A percentile compares a stretch with the other conserved stretches of the same genome.
Evolutionary conservation across 2,329 filamentous ascomycete species (phyloP).

Genomic region (Triangularia setosa): DNA sequence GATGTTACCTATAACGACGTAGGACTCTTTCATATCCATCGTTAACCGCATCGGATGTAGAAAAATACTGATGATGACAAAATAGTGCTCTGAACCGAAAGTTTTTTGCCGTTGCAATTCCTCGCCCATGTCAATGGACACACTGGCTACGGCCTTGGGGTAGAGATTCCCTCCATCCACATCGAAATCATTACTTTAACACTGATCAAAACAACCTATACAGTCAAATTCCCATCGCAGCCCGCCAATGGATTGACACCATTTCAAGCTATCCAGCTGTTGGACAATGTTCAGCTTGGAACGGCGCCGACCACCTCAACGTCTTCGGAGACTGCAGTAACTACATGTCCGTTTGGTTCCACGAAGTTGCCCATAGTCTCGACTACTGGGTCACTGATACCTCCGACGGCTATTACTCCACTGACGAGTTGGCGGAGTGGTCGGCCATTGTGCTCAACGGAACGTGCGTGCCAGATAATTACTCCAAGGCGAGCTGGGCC

Average conservation of each 20-base stretch:
- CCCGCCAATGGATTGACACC: no score
- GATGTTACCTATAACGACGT: constrained; percentile 11
- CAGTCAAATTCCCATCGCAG: no score
- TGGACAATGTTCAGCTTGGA: no score
- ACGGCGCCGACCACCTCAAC: no score
- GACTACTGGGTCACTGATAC: no score
- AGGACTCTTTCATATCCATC: background rate
- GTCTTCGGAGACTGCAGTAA: no score
- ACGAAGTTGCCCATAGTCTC: no score
- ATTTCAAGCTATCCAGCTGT: no score
- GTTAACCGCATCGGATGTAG: background rate
- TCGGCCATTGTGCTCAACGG: background rate
- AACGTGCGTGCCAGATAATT: constrained; percentile 6
- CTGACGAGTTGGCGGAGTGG: background rate
- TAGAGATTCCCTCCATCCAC: no score
- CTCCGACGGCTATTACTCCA: background rate
- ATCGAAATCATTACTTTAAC: background rate
- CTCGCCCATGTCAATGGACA: background rate
- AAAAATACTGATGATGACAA: background rate
- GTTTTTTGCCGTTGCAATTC: background rate
- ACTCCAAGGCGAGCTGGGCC: constrained; percentile 2
- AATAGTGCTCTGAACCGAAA: background rate
- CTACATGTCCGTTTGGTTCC: no score
- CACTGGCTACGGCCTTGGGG: no score
- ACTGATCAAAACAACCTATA: no score